Base-by-base conservation (phyloP, 2,329 filamentous ascomycete genomes). In the Phaeosphaeriaceae sp. region DNA sequence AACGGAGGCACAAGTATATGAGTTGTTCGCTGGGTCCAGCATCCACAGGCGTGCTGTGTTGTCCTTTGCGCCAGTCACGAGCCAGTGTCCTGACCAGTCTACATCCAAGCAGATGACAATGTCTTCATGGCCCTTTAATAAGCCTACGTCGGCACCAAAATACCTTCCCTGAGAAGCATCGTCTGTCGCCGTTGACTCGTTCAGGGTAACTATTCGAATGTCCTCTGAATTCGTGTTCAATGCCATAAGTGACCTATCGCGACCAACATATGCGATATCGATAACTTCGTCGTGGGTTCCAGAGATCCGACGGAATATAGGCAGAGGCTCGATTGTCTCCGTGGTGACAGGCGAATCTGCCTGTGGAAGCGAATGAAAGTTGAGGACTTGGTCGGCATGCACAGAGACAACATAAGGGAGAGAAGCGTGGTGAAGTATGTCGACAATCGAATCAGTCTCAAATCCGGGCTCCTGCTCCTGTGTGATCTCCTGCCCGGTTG, bases 281-380 rank as follows among this genome's bases (percentile, higher is more conserved):
- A 99, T 97, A 52, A 99, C 93, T 76, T 99, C 95, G 75, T 99
- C 96, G 76, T 98, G 93, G 7, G 95, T 97, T 53, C 95, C 96
- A 4, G 94, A 97, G 66, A 99, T 96, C 46, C 92, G 87, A 66
- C 91, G 88, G 46, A 91, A 84, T 0, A 89, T 71, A 10, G 85
- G 82, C 22, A 90, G 76, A n/a, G 86, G 80, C n/a, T 80, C 76
- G 79, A 91, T 72, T 78, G 81, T 69, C 73, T 83, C 67, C 57
- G 79, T 63, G 70, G 71, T 57, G 78, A 71, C 59, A 54, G 75
- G 58, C 33, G 72, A 66, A 24, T 74, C 54, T 66, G 85, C 49
- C 72, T 85, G 50, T 73, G 76, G 58, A 71, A 84, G 75, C 1
- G 86, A 87, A 75, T 94, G 92, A 31, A 97, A 81, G 48, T 91